Evolutionary conservation across 257 asterid species (phyloP), one percentile per base, ranked within the genome.

Genomic region (Perilla frutescens): DNA sequence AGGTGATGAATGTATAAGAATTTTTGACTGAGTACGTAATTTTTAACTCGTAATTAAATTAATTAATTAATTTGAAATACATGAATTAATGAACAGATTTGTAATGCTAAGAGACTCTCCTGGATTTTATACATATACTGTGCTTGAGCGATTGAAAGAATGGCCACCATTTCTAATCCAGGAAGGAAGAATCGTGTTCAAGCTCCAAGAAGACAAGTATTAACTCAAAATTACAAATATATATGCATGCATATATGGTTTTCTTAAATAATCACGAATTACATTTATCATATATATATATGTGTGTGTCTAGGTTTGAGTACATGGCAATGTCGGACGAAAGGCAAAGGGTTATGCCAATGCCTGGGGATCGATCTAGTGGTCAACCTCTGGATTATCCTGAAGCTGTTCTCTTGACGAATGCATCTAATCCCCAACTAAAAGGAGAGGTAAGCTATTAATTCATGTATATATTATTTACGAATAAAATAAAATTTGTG

Each of bases 261-360:
- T 62, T 62, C 3, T 36, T 8, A 7, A 58, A 57, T 20, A 20
- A 20, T 20, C 26, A 20, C 26, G 26, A 20, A 20, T 20, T 20
- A 34, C 37, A 34, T 34, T 34, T 2, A 34, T 34, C 4, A 2
- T 34, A 4, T 4, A 50, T 47, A 59, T 12, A 59, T 48, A 1
- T 34, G 4, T 34, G 37, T 9, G 32, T 51, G 29, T 41, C 26
- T 20, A 89, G 96, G 79, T 89, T 87, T 44, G 76, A 79, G 4
- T 87, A 80, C 72, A 85, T 89, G 96, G 92, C 87, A 8, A 77
- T 87, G 73, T 85, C 96, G 26, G 86, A 87, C 12, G 83, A 77
- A 47, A 79, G 86, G 49, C 90, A 84, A 72, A 85, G 90, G 50
- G 8, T 67, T 8, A 87, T 89, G 96, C 90, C 96, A 65, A 51